These are phyloP conservation scores for Rhizophagus sp. DNA, from an alignment of 192 early-diverging fungal genomes.

Conservation along the genomic window DNA sequence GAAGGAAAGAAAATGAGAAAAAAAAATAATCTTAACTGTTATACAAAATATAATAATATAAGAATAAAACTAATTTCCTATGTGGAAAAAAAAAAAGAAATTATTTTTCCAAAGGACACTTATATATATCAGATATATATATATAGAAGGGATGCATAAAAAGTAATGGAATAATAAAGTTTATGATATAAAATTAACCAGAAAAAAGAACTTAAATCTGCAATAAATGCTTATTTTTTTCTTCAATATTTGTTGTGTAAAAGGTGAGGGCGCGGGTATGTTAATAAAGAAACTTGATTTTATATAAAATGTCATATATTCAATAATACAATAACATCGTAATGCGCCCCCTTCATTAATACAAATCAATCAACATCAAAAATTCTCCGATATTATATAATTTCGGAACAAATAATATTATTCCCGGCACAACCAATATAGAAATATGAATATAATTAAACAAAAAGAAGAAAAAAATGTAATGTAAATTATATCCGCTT, in stretches of 20 bases:
- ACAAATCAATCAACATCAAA: background rate
- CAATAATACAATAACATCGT: background rate
- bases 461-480: background rate
- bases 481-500: slow-evolving; percentile 1
- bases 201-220: background rate
- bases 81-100: background rate
- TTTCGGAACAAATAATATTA: background rate
- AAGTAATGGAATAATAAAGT: background rate
- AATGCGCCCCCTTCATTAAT: background rate
- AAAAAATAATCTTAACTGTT: background rate
- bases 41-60: background rate
- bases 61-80: background rate
- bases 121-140: too few species aligned
- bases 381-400: background rate
- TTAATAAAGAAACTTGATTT: too few species aligned
- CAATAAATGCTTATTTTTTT: background rate
- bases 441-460: background rate
- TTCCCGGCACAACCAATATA: background rate
- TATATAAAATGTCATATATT: too few species aligned
- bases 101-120: background rate
- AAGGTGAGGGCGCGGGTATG: background rate
- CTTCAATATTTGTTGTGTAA: background rate
- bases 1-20: background rate
- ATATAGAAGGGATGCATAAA: background rate
- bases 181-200: background rate